Conservation (phyloP, 202 grass and related monocot genomes). For the Carex arenaria region DNA sequence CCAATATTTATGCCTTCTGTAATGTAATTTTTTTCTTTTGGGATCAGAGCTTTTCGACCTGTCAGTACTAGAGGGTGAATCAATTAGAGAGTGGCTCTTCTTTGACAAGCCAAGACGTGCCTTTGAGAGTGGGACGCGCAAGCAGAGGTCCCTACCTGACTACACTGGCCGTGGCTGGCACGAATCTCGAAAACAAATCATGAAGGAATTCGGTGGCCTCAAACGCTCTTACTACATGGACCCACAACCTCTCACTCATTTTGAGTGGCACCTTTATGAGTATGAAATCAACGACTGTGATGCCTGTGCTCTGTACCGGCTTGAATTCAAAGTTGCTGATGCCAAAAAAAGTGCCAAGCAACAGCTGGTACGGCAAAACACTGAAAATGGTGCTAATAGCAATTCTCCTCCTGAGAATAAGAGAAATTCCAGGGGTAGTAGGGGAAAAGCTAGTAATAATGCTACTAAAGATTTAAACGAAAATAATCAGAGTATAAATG, state of each 20-base stretch:
- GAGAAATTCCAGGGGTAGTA: slow-evolving; percentile 31
- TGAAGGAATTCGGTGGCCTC: slow-evolving; percentile 88
- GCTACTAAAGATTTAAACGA: slow-evolving; percentile 28
- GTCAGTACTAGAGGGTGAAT: slow-evolving; percentile 87
- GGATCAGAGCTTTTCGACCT: slow-evolving; percentile 88
- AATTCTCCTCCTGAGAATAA: slow-evolving; percentile 48
- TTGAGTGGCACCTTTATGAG: slow-evolving; percentile 94
- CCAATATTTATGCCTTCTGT: slow-evolving; percentile 37
- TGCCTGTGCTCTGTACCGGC: slow-evolving; percentile 69
- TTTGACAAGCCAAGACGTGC: slow-evolving; percentile 95
- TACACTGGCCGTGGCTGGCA: slow-evolving; percentile 94
- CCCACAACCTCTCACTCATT: slow-evolving; percentile 68
- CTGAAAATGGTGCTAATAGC: slow-evolving; percentile 32
- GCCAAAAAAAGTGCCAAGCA: slow-evolving; percentile 78
- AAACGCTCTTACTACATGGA: slow-evolving; percentile 99
- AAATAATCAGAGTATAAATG: slow-evolving; percentile 38
- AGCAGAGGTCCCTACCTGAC: slow-evolving; percentile 94
- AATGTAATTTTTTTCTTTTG: slow-evolving; percentile 24
- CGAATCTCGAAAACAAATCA: slow-evolving; percentile 96
- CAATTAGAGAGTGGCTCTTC: slow-evolving; percentile 94
- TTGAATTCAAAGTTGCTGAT: slow-evolving; percentile 84
- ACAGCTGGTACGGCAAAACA: slow-evolving; percentile 68
- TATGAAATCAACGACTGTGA: slow-evolving; percentile 95
- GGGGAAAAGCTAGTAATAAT: slow-evolving; percentile 42
- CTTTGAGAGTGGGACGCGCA: slow-evolving; percentile 89